Percentiles rank a stretch among this genome's conserved stretches.
Conservation (phyloP, 2,329 filamentous ascomycete genomes). For the Dothistroma pini region DNA sequence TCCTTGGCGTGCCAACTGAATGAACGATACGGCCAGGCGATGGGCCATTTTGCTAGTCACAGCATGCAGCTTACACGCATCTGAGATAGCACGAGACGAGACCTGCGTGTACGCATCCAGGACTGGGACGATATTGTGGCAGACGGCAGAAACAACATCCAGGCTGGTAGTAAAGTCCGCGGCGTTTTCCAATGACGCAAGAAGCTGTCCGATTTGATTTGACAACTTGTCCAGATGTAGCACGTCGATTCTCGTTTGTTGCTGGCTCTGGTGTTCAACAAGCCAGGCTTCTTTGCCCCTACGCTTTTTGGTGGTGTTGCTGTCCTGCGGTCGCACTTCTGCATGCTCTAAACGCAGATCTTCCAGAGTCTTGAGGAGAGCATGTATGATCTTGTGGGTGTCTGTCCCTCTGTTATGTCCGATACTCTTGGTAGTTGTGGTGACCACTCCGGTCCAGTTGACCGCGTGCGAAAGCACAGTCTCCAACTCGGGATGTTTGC, state of each 20-base stretch:
- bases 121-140: conserved; percentile 57
- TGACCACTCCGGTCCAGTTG: conserved; percentile 37
- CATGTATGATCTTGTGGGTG: background rate
- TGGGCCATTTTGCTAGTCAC: conserved; percentile 71
- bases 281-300: conserved; percentile 65
- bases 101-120: conserved; percentile 67
- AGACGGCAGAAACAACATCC: conserved; percentile 4
- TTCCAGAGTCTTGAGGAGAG: background rate
- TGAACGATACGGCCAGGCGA: conserved; percentile 71
- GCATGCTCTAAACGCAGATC: conserved; percentile 2
- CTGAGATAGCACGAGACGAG: conserved; percentile 55
- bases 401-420: conserved; percentile 24
- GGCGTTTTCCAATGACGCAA: background rate
- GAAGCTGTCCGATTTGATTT: background rate
- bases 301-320: conserved; percentile 53
- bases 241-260: background rate
- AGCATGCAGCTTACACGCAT: conserved; percentile 63
- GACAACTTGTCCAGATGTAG: conserved; percentile 1
- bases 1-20: conserved; percentile 74
- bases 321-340: background rate
- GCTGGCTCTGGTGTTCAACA: conserved; percentile 17
- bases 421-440: background rate
- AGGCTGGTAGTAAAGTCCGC: background rate
- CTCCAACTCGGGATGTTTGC: conserved; percentile 20
- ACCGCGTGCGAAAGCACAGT: conserved; percentile 22